phyloP scores from a whole-genome alignment of 2,329 filamentous ascomycete species.

The Myrmaecium sp. region DNA sequence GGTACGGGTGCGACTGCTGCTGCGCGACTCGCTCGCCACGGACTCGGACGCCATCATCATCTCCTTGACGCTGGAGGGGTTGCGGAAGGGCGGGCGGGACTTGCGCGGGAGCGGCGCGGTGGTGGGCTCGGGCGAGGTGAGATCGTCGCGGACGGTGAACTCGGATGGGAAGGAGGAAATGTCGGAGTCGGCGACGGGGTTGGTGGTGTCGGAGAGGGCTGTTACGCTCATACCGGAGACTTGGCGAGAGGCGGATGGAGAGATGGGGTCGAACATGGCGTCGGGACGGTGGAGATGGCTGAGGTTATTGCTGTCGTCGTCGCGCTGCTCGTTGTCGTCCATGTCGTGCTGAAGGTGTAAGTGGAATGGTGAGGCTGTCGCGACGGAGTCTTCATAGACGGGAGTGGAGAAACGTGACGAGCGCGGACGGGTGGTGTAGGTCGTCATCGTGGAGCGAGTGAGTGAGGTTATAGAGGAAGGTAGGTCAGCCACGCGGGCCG shows the following conservation, averaged over 20 bases:
- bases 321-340: too few species aligned
- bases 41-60: slow-evolving; percentile 60
- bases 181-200: too few species aligned
- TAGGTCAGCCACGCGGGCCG: too few species aligned
- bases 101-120: slow-evolving; percentile 33
- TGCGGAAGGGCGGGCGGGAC: slow-evolving; percentile 48
- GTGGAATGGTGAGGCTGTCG: too few species aligned
- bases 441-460: too few species aligned
- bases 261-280: slow-evolving; percentile 12
- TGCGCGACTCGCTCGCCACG: slow-evolving; percentile 38
- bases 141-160: slow-evolving; percentile 15
- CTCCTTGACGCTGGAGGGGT: slow-evolving; percentile 50
- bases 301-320: slow-evolving; percentile 10
- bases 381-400: too few species aligned
- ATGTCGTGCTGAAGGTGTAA: too few species aligned
- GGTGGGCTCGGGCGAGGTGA: slow-evolving; percentile 10
- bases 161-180: slow-evolving; percentile 22
- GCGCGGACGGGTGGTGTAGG: too few species aligned
- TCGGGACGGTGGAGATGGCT: slow-evolving; percentile 14
- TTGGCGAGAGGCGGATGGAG: slow-evolving; percentile 9
- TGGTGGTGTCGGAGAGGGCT: too few species aligned
- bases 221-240: slow-evolving; percentile 14
- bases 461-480: too few species aligned
- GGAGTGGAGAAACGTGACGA: too few species aligned
- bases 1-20: neutral